Base-by-base conservation (phyloP, 495 filamentous ascomycete species). In the Penicillium coprophilum region DNA sequence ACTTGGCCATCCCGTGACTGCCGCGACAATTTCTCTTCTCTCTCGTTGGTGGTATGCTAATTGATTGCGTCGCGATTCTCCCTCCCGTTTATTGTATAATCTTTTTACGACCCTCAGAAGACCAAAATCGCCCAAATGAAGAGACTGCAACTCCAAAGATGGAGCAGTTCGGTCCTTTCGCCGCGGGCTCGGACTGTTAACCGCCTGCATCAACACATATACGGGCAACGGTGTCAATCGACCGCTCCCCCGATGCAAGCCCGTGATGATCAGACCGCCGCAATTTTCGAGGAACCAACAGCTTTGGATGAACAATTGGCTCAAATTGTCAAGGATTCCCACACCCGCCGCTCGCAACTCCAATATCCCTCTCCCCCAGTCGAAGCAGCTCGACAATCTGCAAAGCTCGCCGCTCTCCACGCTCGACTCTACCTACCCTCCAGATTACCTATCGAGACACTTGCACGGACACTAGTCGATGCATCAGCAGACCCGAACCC, bases 381-480 rank as follows among this genome's bases (percentile, higher is more conserved):
- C 55, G 77, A 82, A 60, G 78, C 77, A 58, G 87, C 92, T n/a
- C 70, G 79, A 51, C 66, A 75, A 56, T 97, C 94, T 50, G 86
- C 93, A 53, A 96, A 96, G 77, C 89, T 98, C 65, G 85, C 92
- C 59, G 91, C 94, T 54, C 85, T 98, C 31, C 92, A 96, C 73
- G 88, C 92, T 66, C 92, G 94, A 65, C 87, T 98, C 46, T 84
- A 84, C 50, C 86, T 98, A 56, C 86, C 92, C 30, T 78, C 82
- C 32, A 87, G 85, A 70, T 80, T 97, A 60, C 95, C 94, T 8
- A 74, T 96, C 31, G 81, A 96, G 70, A 90, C 88, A 2, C 85
- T 98, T 50, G 91, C 90, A 53, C 85, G 94, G 38, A 83, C 89
- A 46, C 83, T 98, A 47, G 84, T 97, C 64, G 88, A 97, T 73